Base-by-base conservation (phyloP, 2,329 filamentous ascomycete species). In the Truncatella angustata region DNA sequence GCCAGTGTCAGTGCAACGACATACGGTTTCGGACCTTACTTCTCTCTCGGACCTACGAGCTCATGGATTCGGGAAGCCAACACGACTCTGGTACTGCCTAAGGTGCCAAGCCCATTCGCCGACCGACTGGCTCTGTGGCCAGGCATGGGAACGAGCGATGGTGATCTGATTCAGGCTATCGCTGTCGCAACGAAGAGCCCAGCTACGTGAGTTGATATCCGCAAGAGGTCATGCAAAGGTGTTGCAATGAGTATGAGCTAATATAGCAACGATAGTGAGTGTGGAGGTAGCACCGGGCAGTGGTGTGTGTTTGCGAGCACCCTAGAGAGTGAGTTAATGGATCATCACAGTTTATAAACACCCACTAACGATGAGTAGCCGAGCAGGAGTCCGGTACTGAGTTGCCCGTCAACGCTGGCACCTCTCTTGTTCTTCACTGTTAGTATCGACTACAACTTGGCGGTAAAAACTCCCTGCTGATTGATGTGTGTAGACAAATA, bases 241-340 rank as follows among this genome's bases (percentile, higher is more conserved):
- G 14, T 4, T 10, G 5, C 20, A 24, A 12, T 47, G 9, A 47
- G 12, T 37, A 34, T 36, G 40, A 30, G 28, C n/a, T n/a, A n/a
- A n/a, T n/a, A n/a, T n/a, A n/a, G n/a, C n/a, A n/a, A n/a, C 12
- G 46, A 37, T 32, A 63, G 61, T 9, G 65, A 66, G 54, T 68
- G 65, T 23, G 64, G 65, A 5, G 65, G 58, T 0, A 61, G 34
- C 1, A 45, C 54, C 9, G 66, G 66, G 20, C 63, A 68, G 44
- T 68, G 66, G 66, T 68, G 66, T 40, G 60, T 58, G 2, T 68
- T 64, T 59, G 66, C 65, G 9, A 67, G 65, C 39, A 66, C 63
- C 0, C 59, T 67, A 6, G 57, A 66, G 46, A 53, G 54, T 54
- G 43, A 37, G 42, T 43, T 11, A 3, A 37, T 4, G 24, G n/a